A percentile compares a stretch with the other conserved stretches of the same genome.
Conservation (phyloP, 2,329 filamentous ascomycete genomes). For the Talaromyces sp. region DNA sequence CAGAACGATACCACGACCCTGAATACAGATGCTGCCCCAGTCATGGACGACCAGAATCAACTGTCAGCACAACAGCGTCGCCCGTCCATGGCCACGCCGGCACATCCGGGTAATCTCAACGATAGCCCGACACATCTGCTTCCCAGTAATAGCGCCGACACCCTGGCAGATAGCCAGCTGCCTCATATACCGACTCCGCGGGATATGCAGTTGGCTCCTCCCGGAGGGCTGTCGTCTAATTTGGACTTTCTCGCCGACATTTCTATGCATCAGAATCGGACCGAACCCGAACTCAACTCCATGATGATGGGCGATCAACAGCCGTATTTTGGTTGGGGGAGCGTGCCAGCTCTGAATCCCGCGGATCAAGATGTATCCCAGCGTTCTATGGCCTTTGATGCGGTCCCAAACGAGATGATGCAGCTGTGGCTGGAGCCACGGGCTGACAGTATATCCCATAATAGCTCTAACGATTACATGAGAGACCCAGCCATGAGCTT, state of each 20-base stretch:
- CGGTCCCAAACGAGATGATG: constrained; percentile 27
- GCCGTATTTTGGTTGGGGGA: constrained; percentile 27
- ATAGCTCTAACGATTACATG: constrained; percentile 24
- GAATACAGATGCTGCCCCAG: background rate
- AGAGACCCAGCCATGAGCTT: constrained; percentile 18
- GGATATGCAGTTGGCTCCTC: constrained; percentile 23
- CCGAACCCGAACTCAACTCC: constrained; percentile 23
- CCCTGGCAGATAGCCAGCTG: background rate
- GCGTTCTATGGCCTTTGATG: constrained; percentile 20
- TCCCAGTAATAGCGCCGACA: background rate
- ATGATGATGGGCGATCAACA: constrained; percentile 24
- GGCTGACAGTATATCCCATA: constrained; percentile 24
- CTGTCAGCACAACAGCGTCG: background rate
- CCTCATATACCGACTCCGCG: constrained; percentile 15
- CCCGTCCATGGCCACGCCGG: background rate
- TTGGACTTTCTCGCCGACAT: constrained; percentile 37
- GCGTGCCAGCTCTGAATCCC: constrained; percentile 15
- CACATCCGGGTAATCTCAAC: background rate
- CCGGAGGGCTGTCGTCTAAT: constrained; percentile 29
- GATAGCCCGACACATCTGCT: background rate
- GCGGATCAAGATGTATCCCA: constrained; percentile 18
- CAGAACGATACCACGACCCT: background rate
- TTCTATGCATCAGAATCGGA: constrained; percentile 29
- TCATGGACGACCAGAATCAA: background rate
- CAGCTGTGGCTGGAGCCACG: constrained; percentile 33